A percentile compares a stretch with the other conserved stretches of the same genome.
These are phyloP conservation scores for Boletus vermiculosoides DNA, from an alignment of 768 basidiomycete species.

Conservation along the genomic window DNA sequence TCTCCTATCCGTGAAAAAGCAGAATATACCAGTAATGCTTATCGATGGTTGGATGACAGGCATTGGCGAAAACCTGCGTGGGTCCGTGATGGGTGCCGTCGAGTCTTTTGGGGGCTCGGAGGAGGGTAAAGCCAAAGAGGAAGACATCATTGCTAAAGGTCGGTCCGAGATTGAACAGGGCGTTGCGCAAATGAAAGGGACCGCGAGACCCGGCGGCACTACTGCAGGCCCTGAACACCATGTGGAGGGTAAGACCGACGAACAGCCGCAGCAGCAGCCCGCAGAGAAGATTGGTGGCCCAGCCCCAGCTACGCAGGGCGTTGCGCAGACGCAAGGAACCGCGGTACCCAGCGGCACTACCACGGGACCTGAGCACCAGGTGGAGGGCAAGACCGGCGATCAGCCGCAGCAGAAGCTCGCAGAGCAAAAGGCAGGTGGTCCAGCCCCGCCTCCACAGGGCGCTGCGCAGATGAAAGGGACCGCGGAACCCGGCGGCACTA, in stretches of 20 bases:
- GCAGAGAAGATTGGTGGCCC: neutral
- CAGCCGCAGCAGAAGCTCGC: neutral
- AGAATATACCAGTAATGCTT: neutral
- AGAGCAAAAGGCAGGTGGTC: neutral
- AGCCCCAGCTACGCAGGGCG: constrained; percentile 25
- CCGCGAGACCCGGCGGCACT: neutral
- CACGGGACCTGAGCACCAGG: neutral
- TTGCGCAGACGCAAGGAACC: constrained; percentile 29
- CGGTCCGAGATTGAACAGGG: constrained; percentile 42
- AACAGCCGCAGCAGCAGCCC: neutral
- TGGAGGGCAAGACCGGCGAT: neutral
- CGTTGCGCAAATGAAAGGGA: constrained; percentile 30
- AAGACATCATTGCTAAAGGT: constrained; percentile 38
- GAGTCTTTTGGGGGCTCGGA: constrained; percentile 33
- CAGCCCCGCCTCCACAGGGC: constrained; percentile 25
- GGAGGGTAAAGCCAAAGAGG: constrained; percentile 31
- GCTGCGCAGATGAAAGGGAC: constrained; percentile 29
- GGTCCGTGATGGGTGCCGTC: constrained; percentile 40
- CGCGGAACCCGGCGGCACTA: neutral
- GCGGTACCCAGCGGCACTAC: neutral
- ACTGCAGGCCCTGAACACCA: neutral
- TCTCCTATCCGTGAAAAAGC: neutral
- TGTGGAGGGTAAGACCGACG: neutral
- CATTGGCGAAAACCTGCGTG: constrained; percentile 44
- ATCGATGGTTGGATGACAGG: constrained; percentile 30